Conservation (phyloP, 805 yeast genomes). For the Torulaspora indica region DNA sequence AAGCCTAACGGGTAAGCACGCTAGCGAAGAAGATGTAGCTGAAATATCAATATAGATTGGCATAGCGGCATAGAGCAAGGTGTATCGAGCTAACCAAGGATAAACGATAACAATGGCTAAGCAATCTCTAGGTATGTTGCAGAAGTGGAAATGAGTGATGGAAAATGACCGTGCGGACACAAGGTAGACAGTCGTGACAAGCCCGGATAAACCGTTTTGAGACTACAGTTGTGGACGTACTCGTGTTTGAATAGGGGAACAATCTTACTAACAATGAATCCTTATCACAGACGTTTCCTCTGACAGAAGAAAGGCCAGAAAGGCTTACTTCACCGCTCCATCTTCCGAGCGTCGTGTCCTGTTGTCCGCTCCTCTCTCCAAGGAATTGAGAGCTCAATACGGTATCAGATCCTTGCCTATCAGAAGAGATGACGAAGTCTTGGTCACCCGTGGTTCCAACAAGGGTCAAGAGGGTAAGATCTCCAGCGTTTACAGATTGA, state of each 20-base stretch:
- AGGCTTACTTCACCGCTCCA: constrained; percentile 98
- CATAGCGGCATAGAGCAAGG: constrained; percentile 1
- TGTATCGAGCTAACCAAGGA: constrained; percentile 17
- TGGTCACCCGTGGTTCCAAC: constrained; percentile 97
- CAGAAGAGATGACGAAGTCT: constrained; percentile 95
- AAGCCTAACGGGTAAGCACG: neutral
- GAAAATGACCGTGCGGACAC: neutral
- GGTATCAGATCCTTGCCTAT: constrained; percentile 92
- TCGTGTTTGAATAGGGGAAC: neutral
- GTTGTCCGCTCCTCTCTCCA: constrained; percentile 97
- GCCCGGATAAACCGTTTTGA: neutral
- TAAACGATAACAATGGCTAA: constrained; percentile 39
- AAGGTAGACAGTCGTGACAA: neutral
- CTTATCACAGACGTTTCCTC: constrained; percentile 81
- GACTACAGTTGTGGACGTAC: neutral
- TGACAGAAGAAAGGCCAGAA: constrained; percentile 99
- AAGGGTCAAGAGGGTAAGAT: constrained; percentile 99
- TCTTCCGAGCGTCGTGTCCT: constrained; percentile 90
- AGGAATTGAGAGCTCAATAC: constrained; percentile 97
- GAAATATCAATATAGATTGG: constrained; percentile 3
- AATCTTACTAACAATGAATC: constrained; percentile 24
- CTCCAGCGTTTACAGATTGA: constrained; percentile 97
- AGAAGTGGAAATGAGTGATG: neutral
- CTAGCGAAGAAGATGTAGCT: constrained; percentile 1
- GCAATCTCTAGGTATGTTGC: constrained; percentile 46